A percentile compares a stretch with the other conserved stretches of the same genome.
Evolutionary conservation across 106 monocot genomes (phyloP).

Genomic region (Cymbidium sinense): DNA sequence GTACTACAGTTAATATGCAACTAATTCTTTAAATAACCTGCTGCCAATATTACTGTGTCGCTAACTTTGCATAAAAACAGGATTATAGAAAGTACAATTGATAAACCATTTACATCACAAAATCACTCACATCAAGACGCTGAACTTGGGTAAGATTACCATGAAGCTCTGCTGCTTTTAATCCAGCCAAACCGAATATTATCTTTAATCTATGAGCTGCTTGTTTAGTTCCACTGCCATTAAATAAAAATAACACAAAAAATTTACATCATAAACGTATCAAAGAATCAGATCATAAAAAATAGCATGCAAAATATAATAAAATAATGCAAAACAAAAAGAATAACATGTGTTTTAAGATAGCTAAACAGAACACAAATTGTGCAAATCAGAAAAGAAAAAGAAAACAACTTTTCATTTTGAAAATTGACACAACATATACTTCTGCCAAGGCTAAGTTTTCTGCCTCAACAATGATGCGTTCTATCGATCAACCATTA

Average conservation of each 20-base stretch:
- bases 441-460: neutral
- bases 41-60: neutral
- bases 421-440: neutral
- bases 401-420: neutral
- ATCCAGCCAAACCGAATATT: conserved; percentile 88
- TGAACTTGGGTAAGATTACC: conserved; percentile 97
- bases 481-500: neutral
- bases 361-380: neutral
- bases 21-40: neutral
- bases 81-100: too few species aligned
- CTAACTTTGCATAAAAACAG: neutral
- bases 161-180: conserved; percentile 96
- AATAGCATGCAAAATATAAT: neutral
- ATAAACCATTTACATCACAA: neutral
- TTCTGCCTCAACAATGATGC: neutral
- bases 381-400: neutral
- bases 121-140: conserved; percentile 83
- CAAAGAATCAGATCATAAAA: too few species aligned
- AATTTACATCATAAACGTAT: neutral
- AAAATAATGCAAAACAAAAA: neutral
- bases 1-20: neutral
- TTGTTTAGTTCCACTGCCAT: conserved; percentile 80
- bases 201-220: conserved; percentile 95
- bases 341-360: neutral
- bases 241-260: conserved; percentile 3